These are phyloP conservation scores for Microascus cirrosus DNA, from an alignment of 2,329 filamentous ascomycete species.

Conservation along the genomic window DNA sequence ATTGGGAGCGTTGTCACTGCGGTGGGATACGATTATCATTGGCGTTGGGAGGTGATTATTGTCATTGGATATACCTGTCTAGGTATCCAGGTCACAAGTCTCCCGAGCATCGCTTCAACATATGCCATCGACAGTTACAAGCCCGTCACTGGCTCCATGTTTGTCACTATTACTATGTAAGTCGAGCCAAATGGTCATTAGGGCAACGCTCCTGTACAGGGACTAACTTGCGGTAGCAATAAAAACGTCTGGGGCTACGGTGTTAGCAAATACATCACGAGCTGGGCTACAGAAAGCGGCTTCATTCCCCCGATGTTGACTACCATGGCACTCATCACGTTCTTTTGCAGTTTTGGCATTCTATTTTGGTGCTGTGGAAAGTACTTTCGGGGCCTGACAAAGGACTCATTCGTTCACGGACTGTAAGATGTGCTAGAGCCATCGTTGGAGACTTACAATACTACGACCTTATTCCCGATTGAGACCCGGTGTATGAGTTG, in stretches of 20 bases:
- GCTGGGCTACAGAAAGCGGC: background rate
- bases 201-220: no score
- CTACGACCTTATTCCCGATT: no score
- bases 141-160: background rate
- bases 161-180: background rate
- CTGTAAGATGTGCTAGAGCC: no score
- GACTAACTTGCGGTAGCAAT: background rate
- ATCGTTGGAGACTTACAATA: no score
- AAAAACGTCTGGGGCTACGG: background rate
- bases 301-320: background rate
- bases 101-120: background rate
- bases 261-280: background rate
- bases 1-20: background rate
- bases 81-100: background rate
- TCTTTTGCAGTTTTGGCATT: no score
- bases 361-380: no score
- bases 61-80: background rate
- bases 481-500: no score
- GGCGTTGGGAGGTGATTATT: background rate
- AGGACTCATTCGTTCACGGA: background rate
- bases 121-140: background rate
- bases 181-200: no score
- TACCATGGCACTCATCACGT: no score
- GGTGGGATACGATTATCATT: background rate
- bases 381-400: no score